Conservation (phyloP, 345 rosid species). For the Gossypium bickii region DNA sequence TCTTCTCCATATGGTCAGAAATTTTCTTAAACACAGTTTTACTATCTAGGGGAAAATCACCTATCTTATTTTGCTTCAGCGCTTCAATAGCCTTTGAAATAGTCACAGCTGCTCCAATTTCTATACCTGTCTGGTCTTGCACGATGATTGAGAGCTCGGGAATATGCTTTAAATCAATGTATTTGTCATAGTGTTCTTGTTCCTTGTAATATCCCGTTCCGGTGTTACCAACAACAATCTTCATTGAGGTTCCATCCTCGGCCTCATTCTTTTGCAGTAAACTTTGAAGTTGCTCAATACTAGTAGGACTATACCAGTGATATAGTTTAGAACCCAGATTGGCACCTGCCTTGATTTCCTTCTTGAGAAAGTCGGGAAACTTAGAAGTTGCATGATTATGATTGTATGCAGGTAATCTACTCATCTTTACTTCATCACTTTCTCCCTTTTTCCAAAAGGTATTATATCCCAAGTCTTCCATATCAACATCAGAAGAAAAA, state of each 20-base stretch:
- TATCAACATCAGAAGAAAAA: constrained; percentile 73
- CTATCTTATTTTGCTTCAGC: constrained; percentile 32
- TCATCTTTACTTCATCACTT: constrained; percentile 35
- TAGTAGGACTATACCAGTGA: constrained; percentile 50
- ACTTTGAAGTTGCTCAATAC: constrained; percentile 41
- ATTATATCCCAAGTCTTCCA: constrained; percentile 82
- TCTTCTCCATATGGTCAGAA: constrained; percentile 68
- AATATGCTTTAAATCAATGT: constrained; percentile 55
- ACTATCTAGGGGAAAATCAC: constrained; percentile 16
- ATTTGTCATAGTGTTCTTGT: constrained; percentile 34
- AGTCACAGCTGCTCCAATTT: constrained; percentile 73
- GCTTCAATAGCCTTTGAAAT: constrained; percentile 61
- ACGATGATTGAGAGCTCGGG: constrained; percentile 52
- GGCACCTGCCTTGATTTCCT: constrained; percentile 23
- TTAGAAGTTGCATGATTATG: constrained; percentile 23
- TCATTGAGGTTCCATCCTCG: constrained; percentile 18
- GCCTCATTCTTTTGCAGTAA: constrained; percentile 24
- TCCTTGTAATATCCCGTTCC: constrained; percentile 73
- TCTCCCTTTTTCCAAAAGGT: constrained; percentile 73
- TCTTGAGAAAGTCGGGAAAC: constrained; percentile 73
- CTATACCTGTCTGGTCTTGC: constrained; percentile 43
- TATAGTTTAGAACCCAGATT: constrained; percentile 34
- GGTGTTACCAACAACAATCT: constrained; percentile 74
- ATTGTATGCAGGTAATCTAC: constrained; percentile 45
- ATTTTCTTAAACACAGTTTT: constrained; percentile 39